phyloP scores from a whole-genome alignment of 192 early-diverging fungal genomes.

The Entrophospora sp. region DNA sequence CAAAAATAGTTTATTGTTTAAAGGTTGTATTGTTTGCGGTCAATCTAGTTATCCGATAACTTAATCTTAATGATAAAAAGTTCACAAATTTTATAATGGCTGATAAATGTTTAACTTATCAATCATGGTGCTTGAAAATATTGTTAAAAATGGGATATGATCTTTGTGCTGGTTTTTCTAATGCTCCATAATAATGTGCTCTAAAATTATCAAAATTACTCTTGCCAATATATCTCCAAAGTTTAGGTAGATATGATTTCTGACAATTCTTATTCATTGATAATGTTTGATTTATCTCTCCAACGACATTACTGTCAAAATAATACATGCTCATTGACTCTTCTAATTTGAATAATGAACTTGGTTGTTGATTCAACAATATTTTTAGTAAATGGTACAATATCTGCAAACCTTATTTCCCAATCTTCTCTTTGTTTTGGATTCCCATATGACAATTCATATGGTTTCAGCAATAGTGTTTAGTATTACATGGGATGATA shows the following conservation, averaged over 20 bases:
- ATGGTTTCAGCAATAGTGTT: too few species aligned
- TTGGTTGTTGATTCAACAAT: too few species aligned
- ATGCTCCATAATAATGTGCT: not conserved
- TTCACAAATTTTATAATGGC: slow-evolving; percentile 5
- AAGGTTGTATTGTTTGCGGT: not conserved
- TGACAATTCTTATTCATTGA: not conserved
- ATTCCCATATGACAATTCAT: too few species aligned
- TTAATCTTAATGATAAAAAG: not conserved
- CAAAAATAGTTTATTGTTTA: not conserved
- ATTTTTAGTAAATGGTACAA: too few species aligned
- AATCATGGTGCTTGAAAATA: slow-evolving; percentile 15
- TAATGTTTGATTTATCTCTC: slow-evolving; percentile 6
- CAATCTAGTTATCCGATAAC: not conserved
- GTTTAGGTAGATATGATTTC: not conserved
- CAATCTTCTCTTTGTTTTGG: too few species aligned
- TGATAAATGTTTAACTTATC: too few species aligned
- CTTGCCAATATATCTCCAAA: slow-evolving; percentile 11
- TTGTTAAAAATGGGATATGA: slow-evolving; percentile 1
- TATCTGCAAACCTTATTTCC: too few species aligned
- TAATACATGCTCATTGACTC: too few species aligned
- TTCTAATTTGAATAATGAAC: too few species aligned
- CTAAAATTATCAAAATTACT: slow-evolving; percentile 3
- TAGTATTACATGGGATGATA: too few species aligned
- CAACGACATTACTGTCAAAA: too few species aligned
- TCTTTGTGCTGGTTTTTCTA: not conserved